Base-by-base conservation (phyloP, 2,329 filamentous ascomycete genomes). In the Karstenula rhodostoma region DNA sequence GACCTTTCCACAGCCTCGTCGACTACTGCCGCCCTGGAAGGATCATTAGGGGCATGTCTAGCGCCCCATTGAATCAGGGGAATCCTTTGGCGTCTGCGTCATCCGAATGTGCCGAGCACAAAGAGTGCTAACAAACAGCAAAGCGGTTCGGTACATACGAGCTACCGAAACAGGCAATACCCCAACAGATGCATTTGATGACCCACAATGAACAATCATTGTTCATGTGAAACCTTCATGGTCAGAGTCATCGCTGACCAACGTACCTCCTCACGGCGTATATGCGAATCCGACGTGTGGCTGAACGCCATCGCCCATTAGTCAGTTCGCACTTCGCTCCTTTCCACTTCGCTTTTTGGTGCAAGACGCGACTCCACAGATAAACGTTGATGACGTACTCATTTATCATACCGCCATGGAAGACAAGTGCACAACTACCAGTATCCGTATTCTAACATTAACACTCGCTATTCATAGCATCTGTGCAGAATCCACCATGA, bases 11-110 rank as follows among this genome's bases (percentile, higher is more conserved):
- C 35, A 53, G 50, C 50, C 50, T 53, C 35, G 35, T 43, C 13
- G 35, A 42, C 35, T 35, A 43, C 22, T 29, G 35, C 35, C n/a
- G 50, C 19, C 37, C 50, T 29, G 50, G 23, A 22, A 53, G 50
- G 50, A 53, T 53, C 50, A 53, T 42, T 43, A 53, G 33, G 48
- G 48, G 19, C 48, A 22, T 51, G 32, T 40, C 48, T 51, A 51
- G 48, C 48, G 48, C 33, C 32, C 19, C 32, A 10, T 12, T 23
- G 7, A 32, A 35, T 25, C n/a, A 23, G 10, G 42, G 19, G 42
- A 19, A 50, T 50, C 47, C 47, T 50, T 13, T 17, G 10, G 8
- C 8, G 13, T 29, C 23, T 25, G 37, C 7, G 37, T n/a, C 29
- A 19, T 50, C 47, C n/a, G 19, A 50, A 22, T 35, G n/a, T 33